Evolutionary conservation across 108 stramenopile genomes (phyloP).

Genomic region (Hondaea fermentalgiana): DNA sequence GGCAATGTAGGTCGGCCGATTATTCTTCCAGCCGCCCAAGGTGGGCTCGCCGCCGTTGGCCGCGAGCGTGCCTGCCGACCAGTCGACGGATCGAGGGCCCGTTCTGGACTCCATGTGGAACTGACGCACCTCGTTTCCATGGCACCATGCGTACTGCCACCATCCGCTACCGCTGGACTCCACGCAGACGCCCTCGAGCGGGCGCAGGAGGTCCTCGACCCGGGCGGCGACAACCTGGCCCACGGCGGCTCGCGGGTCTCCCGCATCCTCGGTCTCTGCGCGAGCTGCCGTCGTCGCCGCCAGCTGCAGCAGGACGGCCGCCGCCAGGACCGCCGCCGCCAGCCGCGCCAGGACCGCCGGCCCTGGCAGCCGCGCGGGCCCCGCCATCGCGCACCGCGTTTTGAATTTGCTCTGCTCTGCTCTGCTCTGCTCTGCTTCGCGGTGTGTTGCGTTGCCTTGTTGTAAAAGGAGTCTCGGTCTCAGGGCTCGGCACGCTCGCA

Average conservation of each 20-base stretch:
- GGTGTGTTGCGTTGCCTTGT: not conserved
- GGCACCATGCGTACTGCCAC: constrained; percentile 16
- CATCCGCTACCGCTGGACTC: not conserved
- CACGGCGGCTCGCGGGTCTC: not conserved
- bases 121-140: not conserved
- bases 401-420: not conserved
- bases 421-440: not conserved
- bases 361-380: not conserved
- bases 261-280: too few species aligned
- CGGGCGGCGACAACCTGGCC: not conserved
- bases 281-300: too few species aligned
- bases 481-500: too few species aligned
- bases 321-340: not conserved
- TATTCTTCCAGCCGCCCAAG: not conserved
- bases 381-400: not conserved
- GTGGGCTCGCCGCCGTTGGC: not conserved
- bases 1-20: not conserved
- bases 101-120: not conserved
- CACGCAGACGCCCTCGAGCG: not conserved
- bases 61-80: not conserved
- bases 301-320: too few species aligned
- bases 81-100: not conserved
- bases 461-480: too few species aligned
- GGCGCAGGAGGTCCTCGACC: not conserved
- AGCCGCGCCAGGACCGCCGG: not conserved